Evolutionary conservation across 2,329 filamentous ascomycete species (phyloP), one percentile per base, ranked within the genome.

Genomic region (Cadophora sp.): DNA sequence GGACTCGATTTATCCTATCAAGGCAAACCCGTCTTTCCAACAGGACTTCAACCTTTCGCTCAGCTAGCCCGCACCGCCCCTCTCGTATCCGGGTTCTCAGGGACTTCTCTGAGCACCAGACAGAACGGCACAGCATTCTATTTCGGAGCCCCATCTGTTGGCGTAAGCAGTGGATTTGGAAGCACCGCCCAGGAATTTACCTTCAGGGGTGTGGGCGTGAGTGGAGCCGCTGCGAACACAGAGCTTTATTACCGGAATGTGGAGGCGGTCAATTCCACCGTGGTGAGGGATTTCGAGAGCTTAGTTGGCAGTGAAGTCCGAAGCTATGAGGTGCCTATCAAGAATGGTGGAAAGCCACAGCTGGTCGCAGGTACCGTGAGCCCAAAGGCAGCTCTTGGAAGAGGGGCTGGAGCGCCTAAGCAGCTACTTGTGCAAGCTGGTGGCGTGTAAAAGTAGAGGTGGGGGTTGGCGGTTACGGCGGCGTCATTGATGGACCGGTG

Each of bases 61-160:
- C 67, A 77, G 4, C 58, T 80, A 65, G 66, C 75, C 48, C 50
- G 75, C 61, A 31, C 70, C 8, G 59, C 68, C 37, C 69, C 74
- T 34, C 68, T 75, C 26, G 64, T 70, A 4, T 62, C 72, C 8
- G 48, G 70, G 3, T 78, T 83, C 69, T 69, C 74, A 22, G 83
- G 82, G 7, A 79, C 82, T 0, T 73, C 76, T 2, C 74, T 88
- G 11, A 76, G 74, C 1, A 91, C 88, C 0, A 82, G 76, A 50
- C 86, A 89, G 70, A 85, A 86, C 48, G 89, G 88, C 37, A 85
- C 82, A 5, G 89, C 88, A 5, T 79, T 76, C 34, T 91, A 88
- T 76, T 79, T 83, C n/a, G 80, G 81, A 62, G 77, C 76, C 64
- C 83, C 40, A 81, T 85, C 12, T 80, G 81, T 69, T 82, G 79